A percentile compares a stretch with the other conserved stretches of the same genome.
Conservation (phyloP, 306 rosid species). For the Citrullus mucosospermus region DNA sequence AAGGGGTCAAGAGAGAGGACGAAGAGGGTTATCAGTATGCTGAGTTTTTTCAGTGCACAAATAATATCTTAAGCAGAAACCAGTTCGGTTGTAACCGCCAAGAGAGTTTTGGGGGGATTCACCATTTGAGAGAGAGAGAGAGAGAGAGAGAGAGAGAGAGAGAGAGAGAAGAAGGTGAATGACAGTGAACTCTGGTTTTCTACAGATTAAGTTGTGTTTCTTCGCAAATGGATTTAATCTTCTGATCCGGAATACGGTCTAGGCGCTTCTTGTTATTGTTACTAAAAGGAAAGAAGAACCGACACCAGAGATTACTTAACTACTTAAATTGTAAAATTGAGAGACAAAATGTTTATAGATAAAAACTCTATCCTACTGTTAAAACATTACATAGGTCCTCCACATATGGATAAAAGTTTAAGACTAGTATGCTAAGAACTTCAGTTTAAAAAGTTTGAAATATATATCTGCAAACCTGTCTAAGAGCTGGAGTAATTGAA, state of each 20-base stretch:
- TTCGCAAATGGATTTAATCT: conserved; percentile 36
- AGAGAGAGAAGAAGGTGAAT: background rate
- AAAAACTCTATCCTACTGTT: background rate
- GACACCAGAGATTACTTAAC: background rate
- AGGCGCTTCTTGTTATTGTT: conserved; percentile 24
- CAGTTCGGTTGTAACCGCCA: background rate
- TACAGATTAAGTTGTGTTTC: conserved; percentile 26
- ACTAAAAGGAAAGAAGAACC: background rate
- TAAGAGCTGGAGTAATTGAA: conserved; percentile 28
- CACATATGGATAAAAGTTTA: background rate
- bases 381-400: background rate
- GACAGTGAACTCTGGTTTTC: conserved; percentile 25
- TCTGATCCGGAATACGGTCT: conserved; percentile 43
- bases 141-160: background rate
- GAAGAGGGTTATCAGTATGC: background rate
- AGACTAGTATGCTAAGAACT: background rate
- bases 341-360: background rate
- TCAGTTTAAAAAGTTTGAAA: background rate
- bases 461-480: conserved; percentile 30
- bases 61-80: background rate
- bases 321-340: no score
- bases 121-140: background rate
- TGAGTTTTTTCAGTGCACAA: background rate
- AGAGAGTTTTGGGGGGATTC: background rate
- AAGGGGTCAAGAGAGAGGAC: background rate